Base-by-base conservation (phyloP, 2,329 filamentous ascomycete species). In the Aspergillus tanneri region DNA sequence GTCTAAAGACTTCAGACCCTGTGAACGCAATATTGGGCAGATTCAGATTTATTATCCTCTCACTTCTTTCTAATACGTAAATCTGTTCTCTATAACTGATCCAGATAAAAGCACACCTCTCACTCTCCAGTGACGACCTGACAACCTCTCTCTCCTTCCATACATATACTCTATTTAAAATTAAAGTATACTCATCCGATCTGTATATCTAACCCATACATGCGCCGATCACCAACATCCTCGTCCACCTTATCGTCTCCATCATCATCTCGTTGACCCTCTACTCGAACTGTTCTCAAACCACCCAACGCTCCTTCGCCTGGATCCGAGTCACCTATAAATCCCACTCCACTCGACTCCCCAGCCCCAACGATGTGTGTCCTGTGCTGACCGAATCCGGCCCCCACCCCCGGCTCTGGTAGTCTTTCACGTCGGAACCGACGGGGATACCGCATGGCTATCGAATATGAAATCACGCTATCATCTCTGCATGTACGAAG, bases 321-420 rank as follows among this genome's bases (percentile, higher is more conserved):
- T 78, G 75, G 75, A 67, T 61, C 19, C 68, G 63, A 49, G 60
- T 78, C 40, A 68, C 66, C 37, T 78, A 78, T 57, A 53, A 63
- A 55, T 68, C 71, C 3, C 61, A 60, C 8, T 58, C 70, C n/a
- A 40, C 60, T n/a, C 57, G 54, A 4, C 56, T 71, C n/a, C 66
- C 68, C 3, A 55, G 62, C 22, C 45, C 68, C 36, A 66, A 66
- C 32, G 76, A 75, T 22, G 54, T 64, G 43, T 78, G 76, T 57
- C 73, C 73, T 1, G 69, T 71, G 0, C 61, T 78, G 3, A 49
- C 60, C 23, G 49, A 52, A 2, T 62, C 55, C 30, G 58, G 59
- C 4, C 77, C n/a, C n/a, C n/a, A n/a, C n/a, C 76, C 52, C 74
- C 76, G 3, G 75, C 69, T 1, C 58, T 78, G 16, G 61, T 78